Conservation (phyloP, 371 early-diverging fungal species). For the Mucor sp. region DNA sequence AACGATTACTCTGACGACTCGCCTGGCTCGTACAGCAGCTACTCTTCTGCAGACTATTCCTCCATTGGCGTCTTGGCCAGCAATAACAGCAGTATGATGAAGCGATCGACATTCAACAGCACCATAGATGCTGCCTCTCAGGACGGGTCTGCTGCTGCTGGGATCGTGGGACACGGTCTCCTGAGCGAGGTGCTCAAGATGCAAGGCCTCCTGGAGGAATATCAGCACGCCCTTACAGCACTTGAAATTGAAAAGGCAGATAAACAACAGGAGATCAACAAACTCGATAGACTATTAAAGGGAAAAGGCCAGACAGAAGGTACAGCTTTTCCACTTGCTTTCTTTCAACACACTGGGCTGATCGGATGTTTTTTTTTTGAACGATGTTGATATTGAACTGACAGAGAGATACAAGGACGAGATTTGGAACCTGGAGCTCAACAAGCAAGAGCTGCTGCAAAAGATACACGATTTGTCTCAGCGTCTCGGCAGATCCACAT, state of each 20-base stretch:
- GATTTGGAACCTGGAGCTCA: conserved; percentile 23
- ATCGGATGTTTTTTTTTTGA: conserved; percentile 18
- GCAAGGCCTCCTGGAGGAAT: conserved; percentile 13
- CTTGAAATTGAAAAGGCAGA: conserved; percentile 20
- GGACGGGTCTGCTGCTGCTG: too few relatives aligned
- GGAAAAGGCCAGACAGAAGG: conserved; percentile 10
- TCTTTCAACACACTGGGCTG: neutral
- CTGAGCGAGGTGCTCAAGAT: neutral
- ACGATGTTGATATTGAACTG: neutral
- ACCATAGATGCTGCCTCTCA: too few relatives aligned
- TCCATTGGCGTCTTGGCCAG: neutral
- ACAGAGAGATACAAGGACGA: conserved; percentile 25
- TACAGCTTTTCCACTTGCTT: neutral
- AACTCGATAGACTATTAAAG: conserved; percentile 6
- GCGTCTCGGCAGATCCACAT: neutral
- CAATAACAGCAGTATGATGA: neutral
- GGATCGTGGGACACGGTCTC: neutral
- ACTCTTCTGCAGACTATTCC: conserved; percentile 1
- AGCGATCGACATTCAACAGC: neutral
- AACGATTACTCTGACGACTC: neutral
- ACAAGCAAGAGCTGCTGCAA: conserved; percentile 22
- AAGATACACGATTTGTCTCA: conserved; percentile 2
- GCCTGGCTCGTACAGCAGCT: neutral
- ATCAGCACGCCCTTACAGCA: conserved; percentile 6
- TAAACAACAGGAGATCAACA: conserved; percentile 16